Evolutionary conservation across 768 basidiomycete genomes (phyloP), one percentile per base, ranked within the genome.

Genomic region (Tricholoma sp.): DNA sequence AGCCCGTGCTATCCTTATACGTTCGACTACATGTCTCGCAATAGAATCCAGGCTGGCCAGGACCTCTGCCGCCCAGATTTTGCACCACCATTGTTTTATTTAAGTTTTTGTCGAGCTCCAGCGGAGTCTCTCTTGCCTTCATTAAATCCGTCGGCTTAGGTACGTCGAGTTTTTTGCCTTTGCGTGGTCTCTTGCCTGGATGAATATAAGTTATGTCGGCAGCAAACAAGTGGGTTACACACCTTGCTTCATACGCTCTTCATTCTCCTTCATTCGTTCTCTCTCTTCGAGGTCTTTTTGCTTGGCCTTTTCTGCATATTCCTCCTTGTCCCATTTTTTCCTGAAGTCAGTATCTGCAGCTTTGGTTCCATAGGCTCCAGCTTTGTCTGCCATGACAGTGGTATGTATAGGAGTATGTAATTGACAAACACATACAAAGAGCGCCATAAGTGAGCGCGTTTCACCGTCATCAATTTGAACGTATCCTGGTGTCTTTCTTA

Each of bases 271-370:
- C 84, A 93, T 92, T 15, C 89, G 79, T 60, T 91, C 87, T 58
- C 82, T 77, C 66, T 91, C 89, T 59, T 92, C 90, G 32, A 79
- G 71, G 63, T 94, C 92, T 66, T 85, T 88, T 66, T 86, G 84
- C 68, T 84, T 85, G 9, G 94, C 95, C 56, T 81, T 81, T 67
- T 93, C 90, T 12, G 87, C 82, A 73, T 88, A 92, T 68, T 91
- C 91, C 67, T 94, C 87, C 74, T 94, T 93, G 77, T 97, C 90
- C 94, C 95, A 98, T 78, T 87, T 92, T 73, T 88, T 88, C 49
- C 94, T 74, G 63, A 90, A 89, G 69, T 89, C 87, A 9, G 88
- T 89, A 70, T 90, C 89, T 15, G 74, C 66, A 32, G 80, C 77
- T 54, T 77, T 77, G 58, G 71, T 71, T 8, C 64, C 71, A 61